These are phyloP conservation scores for Brasenia schreberi DNA, from an alignment of 164 flowering plant species.

Conservation along the genomic window DNA sequence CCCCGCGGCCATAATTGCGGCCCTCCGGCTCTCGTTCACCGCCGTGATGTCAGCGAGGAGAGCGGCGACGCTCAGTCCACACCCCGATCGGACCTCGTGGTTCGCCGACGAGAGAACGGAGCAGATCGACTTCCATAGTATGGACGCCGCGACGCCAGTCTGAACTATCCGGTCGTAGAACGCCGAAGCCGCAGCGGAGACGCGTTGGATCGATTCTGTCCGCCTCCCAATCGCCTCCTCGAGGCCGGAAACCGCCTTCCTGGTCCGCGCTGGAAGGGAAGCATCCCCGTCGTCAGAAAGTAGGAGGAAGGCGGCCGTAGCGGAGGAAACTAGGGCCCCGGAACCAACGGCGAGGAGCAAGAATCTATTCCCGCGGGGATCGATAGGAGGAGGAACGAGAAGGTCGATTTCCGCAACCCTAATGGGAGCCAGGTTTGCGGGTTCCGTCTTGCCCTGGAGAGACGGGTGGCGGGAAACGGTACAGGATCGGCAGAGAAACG, in stretches of 20 bases:
- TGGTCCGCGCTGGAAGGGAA: background rate
- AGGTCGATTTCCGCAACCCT: background rate
- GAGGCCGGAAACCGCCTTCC: background rate
- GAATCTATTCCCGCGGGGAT: background rate
- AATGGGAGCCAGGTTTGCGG: background rate
- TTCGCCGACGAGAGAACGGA: conserved; percentile 81
- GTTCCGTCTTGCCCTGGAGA: background rate
- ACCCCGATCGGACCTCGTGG: conserved; percentile 75
- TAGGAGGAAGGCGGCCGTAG: background rate
- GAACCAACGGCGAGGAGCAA: background rate
- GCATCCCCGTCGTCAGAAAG: background rate
- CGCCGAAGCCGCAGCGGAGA: conserved; percentile 16
- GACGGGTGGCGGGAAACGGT: background rate
- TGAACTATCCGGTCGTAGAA: conserved; percentile 40
- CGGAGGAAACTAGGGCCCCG: background rate
- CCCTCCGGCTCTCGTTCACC: conserved; percentile 54
- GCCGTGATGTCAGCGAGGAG: conserved; percentile 85
- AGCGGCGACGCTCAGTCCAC: conserved; percentile 80
- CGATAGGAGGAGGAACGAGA: background rate
- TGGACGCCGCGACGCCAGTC: conserved; percentile 74
- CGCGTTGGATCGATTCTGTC: background rate
- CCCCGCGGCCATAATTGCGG: conserved; percentile 80
- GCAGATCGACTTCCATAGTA: conserved; percentile 69
- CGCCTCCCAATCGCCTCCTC: background rate
- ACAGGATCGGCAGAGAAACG: background rate